phyloP scores from a whole-genome alignment of 2,329 filamentous ascomycete genomes.

The Aspergillus costaricaensis region DNA sequence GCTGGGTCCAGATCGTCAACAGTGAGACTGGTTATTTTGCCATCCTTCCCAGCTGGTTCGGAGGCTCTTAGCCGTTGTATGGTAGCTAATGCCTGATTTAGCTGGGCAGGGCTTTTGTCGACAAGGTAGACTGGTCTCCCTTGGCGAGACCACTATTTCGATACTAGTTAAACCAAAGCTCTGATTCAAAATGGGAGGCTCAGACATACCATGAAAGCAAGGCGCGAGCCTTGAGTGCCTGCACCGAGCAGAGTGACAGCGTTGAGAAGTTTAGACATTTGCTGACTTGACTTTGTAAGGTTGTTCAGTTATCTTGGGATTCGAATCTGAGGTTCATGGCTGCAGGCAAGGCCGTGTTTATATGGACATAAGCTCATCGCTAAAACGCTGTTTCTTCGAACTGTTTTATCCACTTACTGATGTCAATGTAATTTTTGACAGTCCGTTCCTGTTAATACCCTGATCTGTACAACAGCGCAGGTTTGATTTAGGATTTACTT shows the following conservation, averaged over 20 bases:
- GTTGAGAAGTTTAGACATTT: neutral
- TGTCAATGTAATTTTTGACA: no score
- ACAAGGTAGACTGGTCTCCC: conserved; percentile 10
- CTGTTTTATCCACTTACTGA: no score
- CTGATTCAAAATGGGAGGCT: neutral
- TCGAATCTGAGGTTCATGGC: neutral
- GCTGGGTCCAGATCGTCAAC: neutral
- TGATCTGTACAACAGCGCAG: no score
- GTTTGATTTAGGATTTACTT: neutral
- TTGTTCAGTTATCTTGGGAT: no score
- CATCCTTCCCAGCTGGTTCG: neutral
- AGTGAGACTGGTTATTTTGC: neutral
- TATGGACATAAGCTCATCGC: neutral
- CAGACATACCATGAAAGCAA: conserved; percentile 12
- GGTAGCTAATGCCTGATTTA: neutral
- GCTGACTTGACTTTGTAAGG: no score
- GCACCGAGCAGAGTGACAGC: conserved; percentile 7
- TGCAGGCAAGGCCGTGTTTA: neutral
- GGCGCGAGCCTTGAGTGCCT: conserved; percentile 11
- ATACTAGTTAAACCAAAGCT: neutral
- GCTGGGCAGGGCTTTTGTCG: conserved; percentile 7
- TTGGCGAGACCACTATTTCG: conserved; percentile 10
- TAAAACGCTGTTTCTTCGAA: neutral
- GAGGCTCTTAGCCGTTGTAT: conserved; percentile 5
- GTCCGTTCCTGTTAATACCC: no score